These are phyloP conservation scores for Fusarium armeniacum DNA, from an alignment of 2,329 filamentous ascomycete species.

Conservation along the genomic window DNA sequence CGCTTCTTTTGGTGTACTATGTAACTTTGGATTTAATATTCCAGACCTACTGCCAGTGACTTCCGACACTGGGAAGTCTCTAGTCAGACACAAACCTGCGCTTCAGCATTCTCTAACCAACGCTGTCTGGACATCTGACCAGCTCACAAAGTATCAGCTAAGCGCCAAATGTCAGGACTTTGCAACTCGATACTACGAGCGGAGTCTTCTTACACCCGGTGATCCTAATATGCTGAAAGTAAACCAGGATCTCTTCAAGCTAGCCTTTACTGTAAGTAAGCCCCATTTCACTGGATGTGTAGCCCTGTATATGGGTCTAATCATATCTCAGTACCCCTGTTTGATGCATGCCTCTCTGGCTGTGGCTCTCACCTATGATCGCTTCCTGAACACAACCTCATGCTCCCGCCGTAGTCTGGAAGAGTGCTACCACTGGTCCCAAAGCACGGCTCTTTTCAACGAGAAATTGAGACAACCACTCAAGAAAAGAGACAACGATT, in stretches of 20 bases:
- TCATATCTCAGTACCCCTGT: constrained; percentile 54
- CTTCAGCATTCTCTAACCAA: constrained; percentile 48
- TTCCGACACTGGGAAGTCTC: constrained; percentile 38
- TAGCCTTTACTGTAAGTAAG: constrained; percentile 57
- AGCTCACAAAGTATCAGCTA: constrained; percentile 53
- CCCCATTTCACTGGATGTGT: rapidly evolving
- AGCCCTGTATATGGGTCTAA: background rate
- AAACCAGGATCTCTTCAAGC: constrained; percentile 56
- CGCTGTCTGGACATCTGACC: constrained; percentile 55
- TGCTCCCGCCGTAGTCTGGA: constrained; percentile 50
- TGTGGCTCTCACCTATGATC: constrained; percentile 59
- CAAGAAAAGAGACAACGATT: constrained; percentile 56
- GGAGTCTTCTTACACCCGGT: constrained; percentile 55
- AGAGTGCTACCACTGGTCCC: constrained; percentile 62
- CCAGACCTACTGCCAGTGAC: constrained; percentile 57
- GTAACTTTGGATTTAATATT: constrained; percentile 57
- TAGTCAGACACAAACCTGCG: constrained; percentile 31
- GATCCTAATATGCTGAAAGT: constrained; percentile 56
- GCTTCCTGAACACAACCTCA: constrained; percentile 48
- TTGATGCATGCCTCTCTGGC: constrained; percentile 63
- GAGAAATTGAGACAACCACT: constrained; percentile 55
- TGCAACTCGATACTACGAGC: constrained; percentile 56
- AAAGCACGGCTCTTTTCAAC: constrained; percentile 59
- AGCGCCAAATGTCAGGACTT: constrained; percentile 59
- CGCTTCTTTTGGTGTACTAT: constrained; percentile 59